Conservation (phyloP, 306 rosid species). For the Ammopiptanthus mongolicus region DNA sequence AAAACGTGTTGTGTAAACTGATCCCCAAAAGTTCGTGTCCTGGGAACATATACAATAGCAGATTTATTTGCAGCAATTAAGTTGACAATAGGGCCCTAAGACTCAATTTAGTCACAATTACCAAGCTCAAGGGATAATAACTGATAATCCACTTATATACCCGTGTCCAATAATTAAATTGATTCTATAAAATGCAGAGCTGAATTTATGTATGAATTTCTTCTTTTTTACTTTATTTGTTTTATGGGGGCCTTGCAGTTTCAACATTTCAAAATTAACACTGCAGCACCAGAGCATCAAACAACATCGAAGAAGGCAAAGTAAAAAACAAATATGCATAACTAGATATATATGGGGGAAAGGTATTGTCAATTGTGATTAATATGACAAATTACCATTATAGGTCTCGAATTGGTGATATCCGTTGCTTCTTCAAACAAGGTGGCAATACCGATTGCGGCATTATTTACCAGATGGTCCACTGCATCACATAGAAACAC, state of each 20-base stretch:
- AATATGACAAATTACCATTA: constrained; percentile 42
- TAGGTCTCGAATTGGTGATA: constrained; percentile 36
- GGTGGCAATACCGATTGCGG: constrained; percentile 32
- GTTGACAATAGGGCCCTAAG: background rate
- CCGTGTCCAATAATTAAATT: too few species aligned
- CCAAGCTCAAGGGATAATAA: background rate
- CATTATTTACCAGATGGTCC: constrained; percentile 80
- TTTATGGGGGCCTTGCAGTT: too few species aligned
- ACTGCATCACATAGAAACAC: constrained; percentile 39
- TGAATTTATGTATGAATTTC: too few species aligned
- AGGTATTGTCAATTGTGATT: background rate
- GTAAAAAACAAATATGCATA: background rate
- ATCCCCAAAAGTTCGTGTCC: constrained; percentile 88
- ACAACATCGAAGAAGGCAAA: background rate
- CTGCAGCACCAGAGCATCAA: background rate
- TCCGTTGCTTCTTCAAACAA: constrained; percentile 53
- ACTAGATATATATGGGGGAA: background rate
- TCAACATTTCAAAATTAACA: background rate
- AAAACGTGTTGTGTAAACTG: constrained; percentile 47
- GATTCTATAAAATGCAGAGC: background rate
- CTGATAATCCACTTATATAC: too few species aligned
- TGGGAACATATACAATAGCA: background rate
- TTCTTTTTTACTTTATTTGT: too few species aligned
- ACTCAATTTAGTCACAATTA: background rate
- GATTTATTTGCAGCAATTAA: background rate